phyloP scores from a whole-genome alignment of 2,329 filamentous ascomycete genomes.

The Cryphonectria carpinicola region DNA sequence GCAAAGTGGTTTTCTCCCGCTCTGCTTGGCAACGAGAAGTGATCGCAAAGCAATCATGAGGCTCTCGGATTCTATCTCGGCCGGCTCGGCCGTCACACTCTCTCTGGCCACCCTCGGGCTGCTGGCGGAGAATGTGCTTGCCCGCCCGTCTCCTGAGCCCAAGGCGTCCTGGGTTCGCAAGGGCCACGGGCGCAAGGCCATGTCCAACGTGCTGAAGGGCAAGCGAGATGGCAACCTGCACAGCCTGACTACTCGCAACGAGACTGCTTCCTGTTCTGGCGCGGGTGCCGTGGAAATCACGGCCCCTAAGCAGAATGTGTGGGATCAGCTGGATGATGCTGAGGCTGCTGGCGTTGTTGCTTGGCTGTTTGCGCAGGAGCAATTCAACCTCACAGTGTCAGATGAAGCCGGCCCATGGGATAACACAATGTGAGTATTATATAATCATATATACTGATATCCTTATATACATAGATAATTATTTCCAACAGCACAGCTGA shows the following conservation, averaged over 20 bases:
- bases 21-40: constrained; percentile 4
- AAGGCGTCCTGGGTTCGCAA: constrained; percentile 35
- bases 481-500: constrained; percentile 16
- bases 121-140: constrained; percentile 33
- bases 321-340: constrained; percentile 42
- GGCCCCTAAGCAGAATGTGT: constrained; percentile 48
- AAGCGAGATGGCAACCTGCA: constrained; percentile 23
- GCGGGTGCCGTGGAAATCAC: constrained; percentile 31
- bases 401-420: constrained; percentile 43
- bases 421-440: constrained; percentile 38
- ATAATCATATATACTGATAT: background rate
- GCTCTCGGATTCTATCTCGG: background rate
- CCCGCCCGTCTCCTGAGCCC: constrained; percentile 33
- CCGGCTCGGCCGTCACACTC: constrained; percentile 17
- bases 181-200: constrained; percentile 33
- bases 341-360: constrained; percentile 44
- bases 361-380: constrained; percentile 45
- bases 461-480: rapidly evolving
- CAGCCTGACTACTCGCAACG: background rate
- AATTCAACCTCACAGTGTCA: constrained; percentile 44
- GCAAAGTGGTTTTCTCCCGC: background rate
- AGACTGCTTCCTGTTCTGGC: constrained; percentile 30
- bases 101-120: constrained; percentile 26
- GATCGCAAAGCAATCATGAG: constrained; percentile 14
- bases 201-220: constrained; percentile 34